A percentile compares a stretch with the other conserved stretches of the same genome.
phyloP scores from a whole-genome alignment of 2,329 filamentous ascomycete species.

The Venturia nashicola region DNA sequence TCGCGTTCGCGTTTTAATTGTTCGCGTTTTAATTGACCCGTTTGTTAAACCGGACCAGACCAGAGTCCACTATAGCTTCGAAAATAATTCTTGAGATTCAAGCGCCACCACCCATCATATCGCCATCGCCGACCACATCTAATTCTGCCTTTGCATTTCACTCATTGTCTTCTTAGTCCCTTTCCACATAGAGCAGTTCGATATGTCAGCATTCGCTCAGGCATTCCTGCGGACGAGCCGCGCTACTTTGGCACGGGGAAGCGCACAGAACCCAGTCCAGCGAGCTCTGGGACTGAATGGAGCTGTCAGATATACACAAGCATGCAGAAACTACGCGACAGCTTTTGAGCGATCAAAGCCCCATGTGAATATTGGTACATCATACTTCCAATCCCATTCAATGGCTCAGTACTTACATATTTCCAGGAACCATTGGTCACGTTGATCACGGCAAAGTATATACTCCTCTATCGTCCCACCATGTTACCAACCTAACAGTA shows the following conservation, averaged over 20 bases:
- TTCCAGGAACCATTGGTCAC: conserved; percentile 83
- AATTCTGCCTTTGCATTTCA: neutral
- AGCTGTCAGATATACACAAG: conserved; percentile 51
- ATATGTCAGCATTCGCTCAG: conserved; percentile 72
- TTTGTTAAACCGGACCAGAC: neutral
- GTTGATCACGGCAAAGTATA: conserved; percentile 98
- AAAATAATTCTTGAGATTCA: neutral
- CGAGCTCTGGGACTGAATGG: conserved; percentile 51
- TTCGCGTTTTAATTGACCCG: too few species aligned
- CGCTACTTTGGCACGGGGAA: conserved; percentile 56
- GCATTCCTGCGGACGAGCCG: conserved; percentile 76
- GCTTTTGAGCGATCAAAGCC: conserved; percentile 84
- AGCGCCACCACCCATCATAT: neutral
- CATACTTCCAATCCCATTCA: neutral
- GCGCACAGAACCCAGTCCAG: conserved; percentile 64
- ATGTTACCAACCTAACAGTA: neutral
- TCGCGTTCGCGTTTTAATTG: too few species aligned
- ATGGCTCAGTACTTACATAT: neutral
- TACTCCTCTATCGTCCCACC: neutral
- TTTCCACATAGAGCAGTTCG: conserved; percentile 23
- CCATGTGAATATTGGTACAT: conserved; percentile 90
- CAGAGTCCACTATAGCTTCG: neutral
- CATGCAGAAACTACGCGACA: conserved; percentile 46
- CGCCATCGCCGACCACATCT: neutral
- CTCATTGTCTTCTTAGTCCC: neutral